These are phyloP conservation scores for Colletotrichum destructivum DNA, from an alignment of 2,329 filamentous ascomycete genomes.

Conservation along the genomic window DNA sequence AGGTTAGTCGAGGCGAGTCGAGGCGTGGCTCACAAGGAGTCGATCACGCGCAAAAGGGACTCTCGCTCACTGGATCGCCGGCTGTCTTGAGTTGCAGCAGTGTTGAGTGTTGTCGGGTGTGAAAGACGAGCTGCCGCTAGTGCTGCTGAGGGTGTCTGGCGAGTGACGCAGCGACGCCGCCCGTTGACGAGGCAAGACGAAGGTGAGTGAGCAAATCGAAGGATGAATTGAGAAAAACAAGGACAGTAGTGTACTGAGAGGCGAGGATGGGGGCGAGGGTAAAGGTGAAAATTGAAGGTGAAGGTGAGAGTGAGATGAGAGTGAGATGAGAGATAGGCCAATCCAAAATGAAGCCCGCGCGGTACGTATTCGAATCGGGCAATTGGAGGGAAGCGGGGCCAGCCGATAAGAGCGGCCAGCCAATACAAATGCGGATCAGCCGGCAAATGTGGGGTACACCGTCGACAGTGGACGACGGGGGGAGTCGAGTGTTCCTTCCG, in stretches of 20 bases:
- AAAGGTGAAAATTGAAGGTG: background rate
- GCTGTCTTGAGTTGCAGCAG: background rate
- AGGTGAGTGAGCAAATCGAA: background rate
- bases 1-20: background rate
- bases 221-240: background rate
- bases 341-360: background rate
- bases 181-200: background rate
- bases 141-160: background rate
- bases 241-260: background rate
- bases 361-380: conserved; percentile 23
- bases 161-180: background rate
- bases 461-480: too few species aligned
- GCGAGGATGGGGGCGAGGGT: too few species aligned
- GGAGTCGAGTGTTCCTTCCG: too few species aligned
- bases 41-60: conserved; percentile 1
- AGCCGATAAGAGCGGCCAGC: conserved; percentile 15
- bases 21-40: background rate
- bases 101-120: background rate
- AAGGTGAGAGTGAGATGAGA: background rate
- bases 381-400: conserved; percentile 1
- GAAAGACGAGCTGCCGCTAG: background rate
- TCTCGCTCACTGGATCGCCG: too few species aligned
- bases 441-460: background rate
- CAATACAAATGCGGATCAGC: conserved; percentile 11
- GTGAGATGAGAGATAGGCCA: conserved; percentile 26